Base-by-base conservation (phyloP, 108 stramenopile genomes). In the Licmophora abbreviata region DNA sequence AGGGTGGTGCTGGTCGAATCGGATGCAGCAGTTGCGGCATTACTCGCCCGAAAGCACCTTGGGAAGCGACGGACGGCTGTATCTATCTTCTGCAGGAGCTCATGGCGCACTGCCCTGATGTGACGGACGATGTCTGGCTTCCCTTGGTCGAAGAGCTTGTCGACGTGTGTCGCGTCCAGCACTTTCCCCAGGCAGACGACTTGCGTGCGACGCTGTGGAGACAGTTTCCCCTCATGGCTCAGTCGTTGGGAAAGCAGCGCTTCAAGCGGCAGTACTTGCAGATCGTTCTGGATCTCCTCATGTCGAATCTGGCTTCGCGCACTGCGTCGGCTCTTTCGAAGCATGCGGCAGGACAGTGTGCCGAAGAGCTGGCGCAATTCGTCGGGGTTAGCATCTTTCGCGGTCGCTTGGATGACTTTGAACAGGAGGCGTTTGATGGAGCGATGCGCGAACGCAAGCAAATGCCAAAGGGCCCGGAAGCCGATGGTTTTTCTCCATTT, bases 1-100 rank as follows among this genome's bases (percentile, higher is more conserved):
- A 95, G 66, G 75, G 76, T 18, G 90, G 86, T 45, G 83, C 85
- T 14, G 89, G 89, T 26, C 70, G 88, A 17, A 90, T 89, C 48
- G 94, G 94, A 7, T 95, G 94, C 57, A 71, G 67, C 32, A 80
- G 58, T 42, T 91, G 89, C 55, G 76, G 58, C 8, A 42, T 94
- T 18, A 81, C 74, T 35, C 91, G 96, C n/a, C 76, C 85, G 29
- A 89, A 85, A 44, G 65, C 76, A 53, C 92, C 92, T 2, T 97
- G 96, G 96, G 94, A 97, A 58, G 84, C 92, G 31, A 92, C 92
- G 21, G 96, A 97, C 66, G 96, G 96, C 5, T 94, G 88, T 38
- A 56, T 95, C 28, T 97, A 95, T 61, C 59, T 97, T 61, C 48
- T 91, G 34, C 71, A 83, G 4, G 89, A 91, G 47, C 52, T 91